Evolutionary conservation across 208 protist genomes (phyloP).

Genomic region (Leishmania guyanensis): DNA sequence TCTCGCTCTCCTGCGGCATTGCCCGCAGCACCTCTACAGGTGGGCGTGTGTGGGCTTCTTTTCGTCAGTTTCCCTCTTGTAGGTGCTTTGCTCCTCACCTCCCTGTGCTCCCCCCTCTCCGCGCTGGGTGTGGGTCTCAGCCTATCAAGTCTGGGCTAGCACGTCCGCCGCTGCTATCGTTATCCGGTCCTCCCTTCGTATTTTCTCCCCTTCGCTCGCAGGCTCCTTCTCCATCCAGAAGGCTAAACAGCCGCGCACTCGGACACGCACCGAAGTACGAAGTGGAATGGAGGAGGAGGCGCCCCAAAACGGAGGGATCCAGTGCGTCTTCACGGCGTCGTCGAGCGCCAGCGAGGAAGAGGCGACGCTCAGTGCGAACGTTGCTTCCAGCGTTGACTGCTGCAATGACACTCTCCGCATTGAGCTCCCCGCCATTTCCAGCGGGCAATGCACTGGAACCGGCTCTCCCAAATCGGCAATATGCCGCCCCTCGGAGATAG

Average conservation of each 20-base stretch:
- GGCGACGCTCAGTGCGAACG: not conserved
- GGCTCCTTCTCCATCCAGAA: not conserved
- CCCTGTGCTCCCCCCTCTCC: not conserved
- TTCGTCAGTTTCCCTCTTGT: not conserved
- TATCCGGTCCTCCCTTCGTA: not conserved
- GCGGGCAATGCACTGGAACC: conserved; percentile 5
- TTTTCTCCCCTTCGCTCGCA: not conserved
- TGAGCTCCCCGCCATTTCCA: conserved; percentile 18
- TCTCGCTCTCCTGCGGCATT: conserved; percentile 2
- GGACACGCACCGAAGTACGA: not conserved
- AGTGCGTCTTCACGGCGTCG: not conserved
- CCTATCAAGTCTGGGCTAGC: not conserved
- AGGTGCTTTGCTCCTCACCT: not conserved
- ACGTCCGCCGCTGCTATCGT: not conserved
- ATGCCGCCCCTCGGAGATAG: conserved; percentile 5
- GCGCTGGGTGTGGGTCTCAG: not conserved
- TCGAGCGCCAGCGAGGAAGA: not conserved
- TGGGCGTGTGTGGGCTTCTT: not conserved
- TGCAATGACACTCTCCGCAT: conserved; percentile 27
- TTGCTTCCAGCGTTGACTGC: not conserved
- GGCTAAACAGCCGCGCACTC: not conserved
- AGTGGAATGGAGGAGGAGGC: not conserved
- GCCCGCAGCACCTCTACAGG: not conserved
- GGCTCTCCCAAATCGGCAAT: conserved; percentile 19
- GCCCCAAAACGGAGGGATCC: not conserved